Evolutionary conservation across 78 protist genomes (phyloP).

Genomic region (Dictyostelium firmibasis): DNA sequence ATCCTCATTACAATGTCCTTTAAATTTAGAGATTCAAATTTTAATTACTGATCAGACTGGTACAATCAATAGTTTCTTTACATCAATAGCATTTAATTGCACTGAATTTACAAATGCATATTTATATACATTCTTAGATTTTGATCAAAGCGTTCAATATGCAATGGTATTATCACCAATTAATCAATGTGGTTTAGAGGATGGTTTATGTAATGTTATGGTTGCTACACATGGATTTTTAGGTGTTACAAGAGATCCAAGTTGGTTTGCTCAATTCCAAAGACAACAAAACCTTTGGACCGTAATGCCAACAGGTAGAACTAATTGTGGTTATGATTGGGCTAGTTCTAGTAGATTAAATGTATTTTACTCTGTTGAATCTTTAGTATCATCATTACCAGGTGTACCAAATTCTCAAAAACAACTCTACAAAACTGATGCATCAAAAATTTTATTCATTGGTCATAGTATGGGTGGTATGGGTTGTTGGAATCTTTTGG

Average conservation of each 20-base stretch:
- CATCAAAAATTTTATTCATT: background rate
- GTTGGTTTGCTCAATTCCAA: conserved; percentile 25
- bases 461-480: conserved; percentile 60
- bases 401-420: conserved; percentile 3
- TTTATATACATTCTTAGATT: conserved; percentile 51
- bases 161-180: conserved; percentile 48
- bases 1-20: conserved; percentile 2
- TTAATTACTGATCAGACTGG: background rate
- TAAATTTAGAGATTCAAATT: background rate
- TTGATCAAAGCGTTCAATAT: conserved; percentile 63
- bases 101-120: conserved; percentile 30
- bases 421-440: background rate
- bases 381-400: background rate
- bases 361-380: background rate
- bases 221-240: conserved; percentile 55
- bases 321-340: conserved; percentile 39
- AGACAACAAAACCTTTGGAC: background rate
- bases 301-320: conserved; percentile 45
- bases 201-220: background rate
- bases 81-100: conserved; percentile 22
- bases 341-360: conserved; percentile 15
- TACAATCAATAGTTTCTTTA: background rate
- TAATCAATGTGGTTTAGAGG: background rate
- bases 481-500: conserved; percentile 41
- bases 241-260: conserved; percentile 27